Evolutionary conservation across 2,329 filamentous ascomycete species (phyloP), one percentile per base, ranked within the genome.

Genomic region (Epichloe gansuensis): DNA sequence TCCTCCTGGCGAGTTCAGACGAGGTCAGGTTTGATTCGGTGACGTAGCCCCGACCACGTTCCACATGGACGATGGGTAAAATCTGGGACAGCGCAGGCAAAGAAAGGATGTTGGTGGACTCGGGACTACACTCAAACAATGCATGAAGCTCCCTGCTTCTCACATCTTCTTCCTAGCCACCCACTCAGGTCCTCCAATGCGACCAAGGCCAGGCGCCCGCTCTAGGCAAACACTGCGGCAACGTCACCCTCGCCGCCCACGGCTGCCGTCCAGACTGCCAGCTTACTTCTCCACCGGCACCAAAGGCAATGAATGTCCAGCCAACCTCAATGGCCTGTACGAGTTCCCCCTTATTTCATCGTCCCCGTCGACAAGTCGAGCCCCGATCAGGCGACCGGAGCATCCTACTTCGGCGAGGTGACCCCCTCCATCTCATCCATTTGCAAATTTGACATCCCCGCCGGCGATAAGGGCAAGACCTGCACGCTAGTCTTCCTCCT

Each of bases 381-480:
- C 15, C 79, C 81, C 0, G 64, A 75, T 61, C 71, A 66, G 4
- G 68, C 75, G 0, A 66, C 67, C 43, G 80, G 81, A 7, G 79
- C 74, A 2, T 73, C 71, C 1, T 76, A 70, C 66, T 75, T 77
- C 56, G 81, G 80, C 50, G 72, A 74, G 11, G 69, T 84, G 39
- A 76, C 75, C 12, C 71, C 71, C 17, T 71, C 68, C 51, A 64
- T 77, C 47, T 77, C 76, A 9, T 75, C 76, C 12, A 75, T 85
- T 60, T 86, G 83, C 75, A 84, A 84, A 70, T 87, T 87, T 66
- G 80, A 84, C 60, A 77, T 87, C 43, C 77, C 77, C 1, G 55
- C 65, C 4, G 65, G 67, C 5, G 73, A 79, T 58, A 58, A 69
- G 8, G 78, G 77, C 58, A 78, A 79, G 66, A 77, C 68, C 6